Evolutionary conservation across 2,329 filamentous ascomycete species (phyloP).

Genomic region (Aspergillus alliaceus): DNA sequence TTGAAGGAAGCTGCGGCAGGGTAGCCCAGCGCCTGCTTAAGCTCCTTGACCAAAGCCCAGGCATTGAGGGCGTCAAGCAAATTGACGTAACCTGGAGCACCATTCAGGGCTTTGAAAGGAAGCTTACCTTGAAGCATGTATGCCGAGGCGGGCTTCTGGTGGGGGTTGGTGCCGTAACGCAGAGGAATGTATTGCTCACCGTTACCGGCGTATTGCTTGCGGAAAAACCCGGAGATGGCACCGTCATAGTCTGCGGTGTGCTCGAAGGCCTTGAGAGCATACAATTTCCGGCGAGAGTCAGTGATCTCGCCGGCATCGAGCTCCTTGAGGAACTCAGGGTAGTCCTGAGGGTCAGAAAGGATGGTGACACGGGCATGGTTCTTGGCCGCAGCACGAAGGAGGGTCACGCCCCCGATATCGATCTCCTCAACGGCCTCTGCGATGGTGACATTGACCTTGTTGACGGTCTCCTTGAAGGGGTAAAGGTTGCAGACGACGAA

Average conservation of each 20-base stretch:
- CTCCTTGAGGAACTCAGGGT: constrained; percentile 89
- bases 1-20: constrained; percentile 98
- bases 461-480: constrained; percentile 97
- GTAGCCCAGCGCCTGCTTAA: constrained; percentile 81
- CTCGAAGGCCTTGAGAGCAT: constrained; percentile 96
- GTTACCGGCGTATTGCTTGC: constrained; percentile 88
- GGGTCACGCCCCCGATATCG: constrained; percentile 95
- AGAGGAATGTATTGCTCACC: constrained; percentile 81
- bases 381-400: constrained; percentile 95
- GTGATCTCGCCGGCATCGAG: constrained; percentile 82
- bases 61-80: constrained; percentile 93
- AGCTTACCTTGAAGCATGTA: constrained; percentile 71
- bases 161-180: constrained; percentile 94
- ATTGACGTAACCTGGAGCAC: constrained; percentile 95
- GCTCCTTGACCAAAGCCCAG: constrained; percentile 95
- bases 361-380: constrained; percentile 96
- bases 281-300: constrained; percentile 79
- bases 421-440: constrained; percentile 98
- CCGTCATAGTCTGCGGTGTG: constrained; percentile 96
- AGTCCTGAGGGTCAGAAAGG: constrained; percentile 90
- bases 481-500: constrained; percentile 98
- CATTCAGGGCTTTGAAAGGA: constrained; percentile 92
- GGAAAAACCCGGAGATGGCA: constrained; percentile 95
- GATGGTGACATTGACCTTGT: constrained; percentile 95
- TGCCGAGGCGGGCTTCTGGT: constrained; percentile 94